These are phyloP conservation scores for Spraguea lophii DNA, from an alignment of 371 early-diverging fungal species.

Conservation along the genomic window DNA sequence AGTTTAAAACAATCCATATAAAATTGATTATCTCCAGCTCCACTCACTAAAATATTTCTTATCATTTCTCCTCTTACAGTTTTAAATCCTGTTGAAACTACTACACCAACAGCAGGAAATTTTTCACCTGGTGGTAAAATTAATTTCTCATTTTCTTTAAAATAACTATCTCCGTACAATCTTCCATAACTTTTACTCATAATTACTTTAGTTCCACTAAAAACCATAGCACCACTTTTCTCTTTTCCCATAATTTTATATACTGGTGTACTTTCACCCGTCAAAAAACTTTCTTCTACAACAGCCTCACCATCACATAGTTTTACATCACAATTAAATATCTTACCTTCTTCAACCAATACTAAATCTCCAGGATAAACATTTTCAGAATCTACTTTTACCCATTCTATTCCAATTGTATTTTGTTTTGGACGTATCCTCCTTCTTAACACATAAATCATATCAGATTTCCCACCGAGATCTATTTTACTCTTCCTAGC, in stretches of 20 bases:
- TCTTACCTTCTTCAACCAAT: constrained; percentile 17
- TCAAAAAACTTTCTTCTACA: constrained; percentile 90
- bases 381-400: constrained; percentile 9
- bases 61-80: constrained; percentile 80
- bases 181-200: constrained; percentile 3
- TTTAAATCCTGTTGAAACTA: constrained; percentile 76
- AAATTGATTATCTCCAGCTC: constrained; percentile 71
- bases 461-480: constrained; percentile 6
- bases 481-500: constrained; percentile 12
- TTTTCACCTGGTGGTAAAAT: no score
- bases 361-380: constrained; percentile 39
- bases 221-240: constrained; percentile 1
- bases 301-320: constrained; percentile 83
- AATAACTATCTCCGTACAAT: not conserved
- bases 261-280: constrained; percentile 78
- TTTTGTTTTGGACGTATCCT: no score
- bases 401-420: no score
- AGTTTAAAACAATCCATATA: constrained; percentile 78
- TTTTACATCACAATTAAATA: constrained; percentile 73
- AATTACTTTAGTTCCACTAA: constrained; percentile 28
- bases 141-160: not conserved
- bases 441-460: constrained; percentile 14
- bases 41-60: constrained; percentile 75
- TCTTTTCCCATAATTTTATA: constrained; percentile 49
- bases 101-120: constrained; percentile 52